Conservation (phyloP, 306 rosid species). For the Vachellia collinsii region DNA sequence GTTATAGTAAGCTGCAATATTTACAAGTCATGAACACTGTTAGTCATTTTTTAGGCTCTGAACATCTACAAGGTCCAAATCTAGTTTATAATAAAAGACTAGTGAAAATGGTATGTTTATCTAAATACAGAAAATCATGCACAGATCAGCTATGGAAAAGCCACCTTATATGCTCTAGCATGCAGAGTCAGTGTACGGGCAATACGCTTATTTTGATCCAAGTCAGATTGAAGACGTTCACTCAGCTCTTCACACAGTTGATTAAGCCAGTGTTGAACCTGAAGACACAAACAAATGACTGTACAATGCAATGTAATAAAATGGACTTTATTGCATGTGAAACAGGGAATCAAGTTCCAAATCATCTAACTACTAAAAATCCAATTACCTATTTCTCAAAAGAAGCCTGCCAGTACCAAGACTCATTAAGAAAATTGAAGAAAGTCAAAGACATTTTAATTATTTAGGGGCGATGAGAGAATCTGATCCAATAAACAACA, state of each 20-base stretch:
- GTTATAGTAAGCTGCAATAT: neutral
- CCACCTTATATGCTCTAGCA: slow-evolving; percentile 79
- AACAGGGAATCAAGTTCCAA: slow-evolving; percentile 4
- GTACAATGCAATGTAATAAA: slow-evolving; percentile 13
- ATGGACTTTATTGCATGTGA: slow-evolving; percentile 1
- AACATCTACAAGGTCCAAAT: neutral
- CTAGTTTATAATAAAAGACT: slow-evolving; percentile 5
- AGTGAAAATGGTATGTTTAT: slow-evolving; percentile 15
- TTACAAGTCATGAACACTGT: neutral
- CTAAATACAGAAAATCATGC: slow-evolving; percentile 19
- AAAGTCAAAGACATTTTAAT: neutral
- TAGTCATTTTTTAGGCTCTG: neutral
- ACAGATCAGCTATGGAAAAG: slow-evolving; percentile 27
- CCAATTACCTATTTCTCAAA: neutral
- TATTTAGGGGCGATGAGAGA: slow-evolving; percentile 11
- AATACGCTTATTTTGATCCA: slow-evolving; percentile 81
- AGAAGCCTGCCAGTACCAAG: slow-evolving; percentile 27
- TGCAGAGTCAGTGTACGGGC: slow-evolving; percentile 82
- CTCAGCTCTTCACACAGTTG: slow-evolving; percentile 80
- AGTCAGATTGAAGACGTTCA: slow-evolving; percentile 81
- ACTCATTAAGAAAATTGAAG: slow-evolving; percentile 2
- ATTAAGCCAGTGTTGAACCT: slow-evolving; percentile 92
- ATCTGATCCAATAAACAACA: slow-evolving; percentile 14
- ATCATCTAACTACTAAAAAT: neutral
- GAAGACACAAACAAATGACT: slow-evolving; percentile 34